Evolutionary conservation across 805 yeast species (phyloP), one percentile per base, ranked within the genome.

Genomic region (Brettanomyces naardenensis): DNA sequence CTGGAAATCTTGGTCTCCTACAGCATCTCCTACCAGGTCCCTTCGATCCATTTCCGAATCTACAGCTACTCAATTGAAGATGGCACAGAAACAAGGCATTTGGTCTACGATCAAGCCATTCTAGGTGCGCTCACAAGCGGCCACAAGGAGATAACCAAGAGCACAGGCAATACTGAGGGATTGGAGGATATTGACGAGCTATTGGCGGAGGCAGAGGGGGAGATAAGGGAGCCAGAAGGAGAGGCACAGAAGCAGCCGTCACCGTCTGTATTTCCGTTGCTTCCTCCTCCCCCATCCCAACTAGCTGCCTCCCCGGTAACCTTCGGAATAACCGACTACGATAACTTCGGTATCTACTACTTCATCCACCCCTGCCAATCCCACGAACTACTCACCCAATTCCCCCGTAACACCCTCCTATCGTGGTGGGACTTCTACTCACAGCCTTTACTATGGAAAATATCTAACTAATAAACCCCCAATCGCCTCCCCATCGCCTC

Each of bases 321-420:
- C n/a, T n/a, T n/a, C n/a, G n/a, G n/a, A n/a, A n/a, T 33, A 11
- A 23, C 28, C 6, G 33, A 36, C 19, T 11, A 13, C 21, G 27
- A 34, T 23, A 19, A 28, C 13, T 17, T 27, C 9, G 38, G 40
- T 1, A 29, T 28, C 26, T 36, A 29, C 29, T 45, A 42, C 33
- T 44, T 35, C 20, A 37, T 47, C 9, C 52, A 48, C 22, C 52
- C 52, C 1, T 48, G 52, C 30, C 48, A 43, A 30, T 32, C 44
- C 13, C 28, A 11, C 4, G 30, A 39, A 14, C 35, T 36, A 10
- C 11, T 42, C 6, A 21, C 23, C 6, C 22, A 27, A 31, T 13
- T 2, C 17, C 19, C 10, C 31, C 3, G 18, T 6, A 26, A 31
- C 13, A 13, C 17, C 6, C 26, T 39, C 4, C 21, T 19, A 13